phyloP scores from a whole-genome alignment of 495 filamentous ascomycete genomes.

The Penicillium goetzii region DNA sequence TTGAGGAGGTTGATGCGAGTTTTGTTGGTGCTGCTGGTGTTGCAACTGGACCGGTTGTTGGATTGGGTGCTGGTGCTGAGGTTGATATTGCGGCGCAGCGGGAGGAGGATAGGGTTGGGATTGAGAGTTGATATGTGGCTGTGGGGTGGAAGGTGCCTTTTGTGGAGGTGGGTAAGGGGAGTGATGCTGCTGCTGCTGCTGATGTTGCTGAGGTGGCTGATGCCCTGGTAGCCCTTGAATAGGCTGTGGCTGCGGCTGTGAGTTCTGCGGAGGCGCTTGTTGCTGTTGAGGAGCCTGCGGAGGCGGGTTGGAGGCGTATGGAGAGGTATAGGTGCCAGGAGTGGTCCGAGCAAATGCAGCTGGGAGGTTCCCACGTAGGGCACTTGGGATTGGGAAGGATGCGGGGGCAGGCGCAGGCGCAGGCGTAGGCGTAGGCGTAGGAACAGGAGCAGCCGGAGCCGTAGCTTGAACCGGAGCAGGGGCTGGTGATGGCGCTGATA shows the following conservation, averaged over 20 bases:
- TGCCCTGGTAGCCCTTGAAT: constrained; percentile 24
- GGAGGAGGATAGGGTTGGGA: constrained; percentile 30
- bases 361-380: constrained; percentile 50
- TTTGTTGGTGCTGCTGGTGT: constrained; percentile 27
- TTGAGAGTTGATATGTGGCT: constrained; percentile 27
- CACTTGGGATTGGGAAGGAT: constrained; percentile 47
- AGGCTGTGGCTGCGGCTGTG: constrained; percentile 29
- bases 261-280: constrained; percentile 34
- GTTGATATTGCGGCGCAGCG: constrained; percentile 23
- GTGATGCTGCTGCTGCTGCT: constrained; percentile 24
- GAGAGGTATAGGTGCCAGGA: constrained; percentile 47
- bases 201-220: constrained; percentile 20
- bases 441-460: constrained; percentile 24
- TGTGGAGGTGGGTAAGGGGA: constrained; percentile 31
- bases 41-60: constrained; percentile 36
- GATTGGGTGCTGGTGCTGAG: constrained; percentile 27
- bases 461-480: constrained; percentile 19
- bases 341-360: constrained; percentile 47
- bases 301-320: constrained; percentile 48
- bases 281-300: constrained; percentile 36
- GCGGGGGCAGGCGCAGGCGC: constrained; percentile 28
- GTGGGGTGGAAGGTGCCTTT: constrained; percentile 27
- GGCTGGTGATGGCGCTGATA: constrained; percentile 28
- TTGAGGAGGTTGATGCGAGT: constrained; percentile 24
- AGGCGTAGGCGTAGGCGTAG: constrained; percentile 26